phyloP scores from a whole-genome alignment of 2,329 filamentous ascomycete species.

The Alternaria hordeiaustralica region DNA sequence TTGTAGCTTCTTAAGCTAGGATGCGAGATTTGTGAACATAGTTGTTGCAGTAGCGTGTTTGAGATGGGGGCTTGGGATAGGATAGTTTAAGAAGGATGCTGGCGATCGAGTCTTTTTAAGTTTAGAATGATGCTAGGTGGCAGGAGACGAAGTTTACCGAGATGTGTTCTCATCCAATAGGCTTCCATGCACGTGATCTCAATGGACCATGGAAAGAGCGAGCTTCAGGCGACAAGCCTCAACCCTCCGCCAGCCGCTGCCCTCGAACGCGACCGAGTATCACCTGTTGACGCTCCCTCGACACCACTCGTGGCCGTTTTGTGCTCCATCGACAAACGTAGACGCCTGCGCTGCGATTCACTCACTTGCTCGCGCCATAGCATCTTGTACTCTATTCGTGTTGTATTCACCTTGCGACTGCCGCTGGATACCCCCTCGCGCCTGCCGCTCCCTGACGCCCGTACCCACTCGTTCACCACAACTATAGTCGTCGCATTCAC shows the following conservation, averaged over 20 bases:
- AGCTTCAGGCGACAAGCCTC: background rate
- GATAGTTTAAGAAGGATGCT: too few species aligned
- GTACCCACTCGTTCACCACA: conserved; percentile 11
- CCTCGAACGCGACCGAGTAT: conserved; percentile 11
- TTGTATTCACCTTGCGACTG: conserved; percentile 18
- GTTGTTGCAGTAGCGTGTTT: too few species aligned
- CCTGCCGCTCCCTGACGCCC: conserved; percentile 31
- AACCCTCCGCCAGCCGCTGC: conserved; percentile 23
- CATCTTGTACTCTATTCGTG: conserved; percentile 16
- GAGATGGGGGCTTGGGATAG: too few species aligned
- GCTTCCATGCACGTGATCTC: too few species aligned
- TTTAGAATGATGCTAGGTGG: too few species aligned
- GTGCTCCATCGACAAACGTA: conserved; percentile 27
- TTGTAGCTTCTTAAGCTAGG: too few species aligned
- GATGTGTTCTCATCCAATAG: too few species aligned
- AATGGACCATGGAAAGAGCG: too few species aligned
- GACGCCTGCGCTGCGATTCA: conserved; percentile 34
- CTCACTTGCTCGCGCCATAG: conserved; percentile 25
- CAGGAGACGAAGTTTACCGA: too few species aligned
- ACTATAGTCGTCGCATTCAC: conserved; percentile 22
- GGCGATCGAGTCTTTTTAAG: too few species aligned
- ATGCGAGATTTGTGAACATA: too few species aligned
- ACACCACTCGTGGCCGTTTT: conserved; percentile 35
- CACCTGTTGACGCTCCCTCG: conserved; percentile 17
- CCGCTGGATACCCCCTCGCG: conserved; percentile 24